A percentile compares a stretch with the other conserved stretches of the same genome.
phyloP scores from a whole-genome alignment of 306 rosid species.

The Fragaria iinumae region DNA sequence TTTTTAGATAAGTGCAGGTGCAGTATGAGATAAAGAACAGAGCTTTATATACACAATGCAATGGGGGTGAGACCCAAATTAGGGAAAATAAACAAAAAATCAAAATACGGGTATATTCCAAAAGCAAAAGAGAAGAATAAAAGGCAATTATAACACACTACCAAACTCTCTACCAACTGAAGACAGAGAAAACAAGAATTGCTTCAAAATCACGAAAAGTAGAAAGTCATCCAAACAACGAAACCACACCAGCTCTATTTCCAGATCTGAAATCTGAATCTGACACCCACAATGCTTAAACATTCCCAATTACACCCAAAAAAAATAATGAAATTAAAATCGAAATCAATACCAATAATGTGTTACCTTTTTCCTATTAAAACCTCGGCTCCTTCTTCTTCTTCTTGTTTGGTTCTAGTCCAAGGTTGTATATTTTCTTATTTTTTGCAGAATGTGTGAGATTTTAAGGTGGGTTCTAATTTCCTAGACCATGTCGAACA shows the following conservation, averaged over 20 bases:
- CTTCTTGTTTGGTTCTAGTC: not conserved
- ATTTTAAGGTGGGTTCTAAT: not conserved
- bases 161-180: constrained; percentile 33
- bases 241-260: not conserved
- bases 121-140: not conserved
- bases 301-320: not conserved
- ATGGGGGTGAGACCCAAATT: not conserved
- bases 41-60: constrained; percentile 24
- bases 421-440: not conserved
- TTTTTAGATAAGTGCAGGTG: constrained; percentile 11
- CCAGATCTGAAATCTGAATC: constrained; percentile 45
- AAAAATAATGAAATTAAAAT: not conserved
- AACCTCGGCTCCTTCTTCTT: not conserved
- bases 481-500: not conserved
- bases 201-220: constrained; percentile 34
- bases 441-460: not conserved
- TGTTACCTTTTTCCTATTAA: not conserved
- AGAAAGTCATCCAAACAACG: constrained; percentile 25
- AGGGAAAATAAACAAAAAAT: not conserved
- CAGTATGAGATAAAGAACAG: not conserved
- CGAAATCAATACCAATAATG: not conserved
- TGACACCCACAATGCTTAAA: not conserved
- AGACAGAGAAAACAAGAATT: constrained; percentile 16
- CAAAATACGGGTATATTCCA: not conserved
- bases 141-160: not conserved